Base-by-base conservation (phyloP, 164 flowering plant genomes). In the Aristolochia fimbriata region DNA sequence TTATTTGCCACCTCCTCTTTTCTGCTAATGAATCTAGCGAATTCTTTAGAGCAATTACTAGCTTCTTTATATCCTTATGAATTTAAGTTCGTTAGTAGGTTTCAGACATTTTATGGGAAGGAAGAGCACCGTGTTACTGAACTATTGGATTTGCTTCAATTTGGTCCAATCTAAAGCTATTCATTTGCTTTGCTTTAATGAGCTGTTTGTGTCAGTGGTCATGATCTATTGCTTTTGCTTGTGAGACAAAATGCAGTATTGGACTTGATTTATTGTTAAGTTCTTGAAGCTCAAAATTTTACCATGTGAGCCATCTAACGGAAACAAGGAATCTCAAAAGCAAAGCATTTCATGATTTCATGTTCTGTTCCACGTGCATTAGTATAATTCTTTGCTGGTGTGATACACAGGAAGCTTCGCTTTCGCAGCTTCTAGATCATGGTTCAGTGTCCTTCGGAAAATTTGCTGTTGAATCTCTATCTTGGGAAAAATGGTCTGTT, bases 401-500 rank as follows among this genome's bases (percentile, higher is more conserved):
- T 65, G 49, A 43, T 6, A 12, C 20, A 54, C 71, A 74, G 74
- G 65, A 15, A 30, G 1, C 48, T 16, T 68, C 71, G 11, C 25
- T 64, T 50, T 53, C 70, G 24, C 57, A 65, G 47, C 52, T 71
- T 46, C 62, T 71, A 45, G 70, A 71, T 57, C 72, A 68, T 25
- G 72, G 72, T 43, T 74, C 77, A 11, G 62, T 74, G 45, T 74
- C 77, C n/a, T 74, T 74, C 46, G 77, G 77, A 61, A 67, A 64
- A 61, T 74, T 45, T 62, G 64, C 71, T 19, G 63, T 60, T 13
- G 77, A 74, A 51, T 30, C 77, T 23, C 65, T 74, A 31, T 63
- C 71, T 50, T 74, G 77, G 77, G 77, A 70, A 62, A 74, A 70
- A 57, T 62, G 74, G 74, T 74, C 77, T 15, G 71, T 68, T 59